Evolutionary conservation across 495 filamentous ascomycete species (phyloP).

Genomic region (Penicillium longicatenatum): DNA sequence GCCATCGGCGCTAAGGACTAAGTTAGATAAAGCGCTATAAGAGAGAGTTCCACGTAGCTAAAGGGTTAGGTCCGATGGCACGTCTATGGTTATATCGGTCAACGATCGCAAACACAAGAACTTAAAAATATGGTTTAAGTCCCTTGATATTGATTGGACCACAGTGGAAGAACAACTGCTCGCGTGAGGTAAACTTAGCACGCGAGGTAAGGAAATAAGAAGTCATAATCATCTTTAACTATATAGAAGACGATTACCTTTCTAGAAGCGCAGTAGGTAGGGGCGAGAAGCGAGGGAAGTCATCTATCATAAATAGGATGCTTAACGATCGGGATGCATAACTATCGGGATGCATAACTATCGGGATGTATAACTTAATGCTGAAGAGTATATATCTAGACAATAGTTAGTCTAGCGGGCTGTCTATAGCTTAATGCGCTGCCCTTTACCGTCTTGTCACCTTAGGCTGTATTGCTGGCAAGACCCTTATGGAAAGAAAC

Average conservation of each 20-base stretch:
- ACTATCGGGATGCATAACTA: no score
- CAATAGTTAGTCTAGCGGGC: no score
- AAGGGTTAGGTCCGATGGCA: slow-evolving; percentile 8
- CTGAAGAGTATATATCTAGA: no score
- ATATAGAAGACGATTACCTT: slow-evolving; percentile 5
- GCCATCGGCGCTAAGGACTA: not conserved
- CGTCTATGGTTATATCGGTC: slow-evolving; percentile 5
- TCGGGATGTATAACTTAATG: no score
- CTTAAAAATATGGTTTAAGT: not conserved
- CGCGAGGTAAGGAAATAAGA: slow-evolving; percentile 13
- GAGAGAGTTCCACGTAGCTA: not conserved
- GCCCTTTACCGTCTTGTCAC: not conserved
- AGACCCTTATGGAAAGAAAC: not conserved
- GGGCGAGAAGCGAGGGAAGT: slow-evolving; percentile 11
- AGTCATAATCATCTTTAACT: slow-evolving; percentile 16
- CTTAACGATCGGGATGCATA: not conserved
- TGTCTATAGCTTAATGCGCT: no score
- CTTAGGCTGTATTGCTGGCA: not conserved
- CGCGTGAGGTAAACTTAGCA: slow-evolving; percentile 15
- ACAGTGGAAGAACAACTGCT: slow-evolving; percentile 6
- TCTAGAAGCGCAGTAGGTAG: not conserved
- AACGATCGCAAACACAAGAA: slow-evolving; percentile 7
- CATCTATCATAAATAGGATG: not conserved
- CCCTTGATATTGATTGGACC: slow-evolving; percentile 8
- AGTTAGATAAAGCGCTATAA: slow-evolving; percentile 4